Evolutionary conservation across 148 eudicot species (phyloP).

Genomic region (Silene latifolia): DNA sequence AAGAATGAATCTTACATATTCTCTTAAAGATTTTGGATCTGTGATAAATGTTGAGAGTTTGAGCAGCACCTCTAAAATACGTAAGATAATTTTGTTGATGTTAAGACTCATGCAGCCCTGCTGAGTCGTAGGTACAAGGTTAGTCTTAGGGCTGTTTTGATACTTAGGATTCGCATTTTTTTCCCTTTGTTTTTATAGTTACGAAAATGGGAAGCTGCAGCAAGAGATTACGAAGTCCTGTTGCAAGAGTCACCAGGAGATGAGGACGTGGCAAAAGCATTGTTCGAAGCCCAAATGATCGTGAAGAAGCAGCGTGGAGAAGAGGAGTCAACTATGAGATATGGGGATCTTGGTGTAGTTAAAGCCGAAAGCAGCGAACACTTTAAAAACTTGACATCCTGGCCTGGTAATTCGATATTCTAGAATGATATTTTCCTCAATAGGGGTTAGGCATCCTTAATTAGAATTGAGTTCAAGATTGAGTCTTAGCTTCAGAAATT

Average conservation of each 20-base stretch:
- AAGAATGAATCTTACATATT: no score
- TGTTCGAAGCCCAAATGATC: constrained; percentile 52
- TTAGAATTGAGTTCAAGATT: not conserved
- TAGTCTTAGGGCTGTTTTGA: not conserved
- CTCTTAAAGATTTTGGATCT: no score
- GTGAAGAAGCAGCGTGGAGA: constrained; percentile 41
- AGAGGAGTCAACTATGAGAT: constrained; percentile 30
- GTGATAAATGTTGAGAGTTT: no score
- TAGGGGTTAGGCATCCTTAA: no score
- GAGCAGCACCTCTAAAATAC: no score
- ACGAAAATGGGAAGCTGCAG: constrained; percentile 67
- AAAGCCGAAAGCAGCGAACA: constrained; percentile 40
- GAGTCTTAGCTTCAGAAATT: no score
- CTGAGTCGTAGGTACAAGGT: no score
- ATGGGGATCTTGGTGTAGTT: constrained; percentile 29
- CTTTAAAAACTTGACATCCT: constrained; percentile 36
- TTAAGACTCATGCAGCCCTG: no score
- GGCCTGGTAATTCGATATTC: constrained; percentile 33
- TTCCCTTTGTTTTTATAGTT: constrained; percentile 34
- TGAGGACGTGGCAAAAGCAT: constrained; percentile 44
- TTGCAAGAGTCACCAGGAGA: constrained; percentile 60
- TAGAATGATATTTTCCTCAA: not conserved
- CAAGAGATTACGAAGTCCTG: constrained; percentile 71
- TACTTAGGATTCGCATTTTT: not conserved
- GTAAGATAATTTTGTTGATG: no score